phyloP scores from a whole-genome alignment of 2,329 filamentous ascomycete species.

The Claviceps sp. region DNA sequence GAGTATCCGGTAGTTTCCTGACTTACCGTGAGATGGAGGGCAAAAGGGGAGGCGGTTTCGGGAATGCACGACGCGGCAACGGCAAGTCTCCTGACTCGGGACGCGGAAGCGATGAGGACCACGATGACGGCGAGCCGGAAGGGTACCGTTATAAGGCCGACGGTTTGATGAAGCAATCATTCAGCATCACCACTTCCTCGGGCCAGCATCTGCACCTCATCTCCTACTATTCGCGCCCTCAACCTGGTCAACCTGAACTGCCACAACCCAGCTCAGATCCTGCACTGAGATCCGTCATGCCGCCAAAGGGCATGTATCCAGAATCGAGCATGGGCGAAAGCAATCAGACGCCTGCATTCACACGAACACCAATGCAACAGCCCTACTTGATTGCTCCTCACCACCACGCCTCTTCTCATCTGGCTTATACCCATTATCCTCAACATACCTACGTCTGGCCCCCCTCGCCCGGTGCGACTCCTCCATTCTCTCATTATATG shows the following conservation, averaged over 20 bases:
- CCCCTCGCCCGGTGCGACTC: constrained; percentile 41
- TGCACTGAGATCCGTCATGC: constrained; percentile 65
- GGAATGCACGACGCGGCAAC: constrained; percentile 39
- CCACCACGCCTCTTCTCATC: constrained; percentile 16
- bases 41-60: constrained; percentile 74
- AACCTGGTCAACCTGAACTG: constrained; percentile 58
- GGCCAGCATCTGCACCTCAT: constrained; percentile 91
- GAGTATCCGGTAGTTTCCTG: constrained; percentile 92
- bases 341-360: constrained; percentile 67
- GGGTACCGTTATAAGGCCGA: constrained; percentile 93
- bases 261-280: constrained; percentile 74
- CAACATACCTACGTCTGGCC: constrained; percentile 38
- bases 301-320: constrained; percentile 90
- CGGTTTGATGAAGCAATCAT: constrained; percentile 98
- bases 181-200: constrained; percentile 89
- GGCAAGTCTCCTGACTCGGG: constrained; percentile 76
- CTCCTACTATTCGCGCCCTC: constrained; percentile 83
- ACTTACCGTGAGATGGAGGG: constrained; percentile 99
- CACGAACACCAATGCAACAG: constrained; percentile 54
- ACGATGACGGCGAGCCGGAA: constrained; percentile 72
- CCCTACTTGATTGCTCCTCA: constrained; percentile 25
- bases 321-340: constrained; percentile 86
- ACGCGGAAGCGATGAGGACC: constrained; percentile 72
- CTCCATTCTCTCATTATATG: constrained; percentile 36
- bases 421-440: constrained; percentile 26